Base-by-base conservation (phyloP, 129 eudicot species). In the Oenanthe sinensis region DNA sequence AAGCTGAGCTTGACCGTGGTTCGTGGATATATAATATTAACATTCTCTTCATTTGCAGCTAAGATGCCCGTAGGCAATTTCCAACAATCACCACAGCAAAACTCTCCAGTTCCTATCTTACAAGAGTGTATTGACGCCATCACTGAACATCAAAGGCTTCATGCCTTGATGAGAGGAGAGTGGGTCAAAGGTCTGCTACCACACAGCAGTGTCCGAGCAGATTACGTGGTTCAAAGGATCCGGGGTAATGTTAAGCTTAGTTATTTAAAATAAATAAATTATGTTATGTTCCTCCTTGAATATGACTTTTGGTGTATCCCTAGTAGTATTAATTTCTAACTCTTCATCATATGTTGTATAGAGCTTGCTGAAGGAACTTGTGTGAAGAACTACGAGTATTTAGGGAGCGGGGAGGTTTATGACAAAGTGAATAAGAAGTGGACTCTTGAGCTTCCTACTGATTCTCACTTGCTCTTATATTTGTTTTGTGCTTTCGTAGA, bases 301-400 rank as follows among this genome's bases (percentile, higher is more conserved):
- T 55, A 10, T 54, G 49, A 28, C 17, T n/a, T 62, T 83, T 52
- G 52, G 10, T 75, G 79, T 76, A 49, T 78, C 65, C 55, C 71
- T 40, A 70, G 6, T 80, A 45, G 65, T 17, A 4, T 47, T 37
- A 39, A 49, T 43, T 37, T 44, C 50, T 71, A 30, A 54, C 30
- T 19, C 77, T 37, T 72, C 9, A 24, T 86, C 81, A 2, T 74
- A 73, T 77, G 36, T 78, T 75, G 85, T 85, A 49, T 82, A 95
- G 98, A 90, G 75, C 94, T 95, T 84, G 89, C 96, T 48, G 96
- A 87, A 76, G 98, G 98, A 85, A 95, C 96, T 24, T 95, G 97
- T 80, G 82, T 95, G 77, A 92, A 85, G 86, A 90, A 91, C 83
- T 95, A 84, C 44, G 94, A 91, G 84, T 90, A 91, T 85, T 74